These are phyloP conservation scores for Sclerotinia subarctica DNA, from an alignment of 2,329 filamentous ascomycete species.

Conservation along the genomic window DNA sequence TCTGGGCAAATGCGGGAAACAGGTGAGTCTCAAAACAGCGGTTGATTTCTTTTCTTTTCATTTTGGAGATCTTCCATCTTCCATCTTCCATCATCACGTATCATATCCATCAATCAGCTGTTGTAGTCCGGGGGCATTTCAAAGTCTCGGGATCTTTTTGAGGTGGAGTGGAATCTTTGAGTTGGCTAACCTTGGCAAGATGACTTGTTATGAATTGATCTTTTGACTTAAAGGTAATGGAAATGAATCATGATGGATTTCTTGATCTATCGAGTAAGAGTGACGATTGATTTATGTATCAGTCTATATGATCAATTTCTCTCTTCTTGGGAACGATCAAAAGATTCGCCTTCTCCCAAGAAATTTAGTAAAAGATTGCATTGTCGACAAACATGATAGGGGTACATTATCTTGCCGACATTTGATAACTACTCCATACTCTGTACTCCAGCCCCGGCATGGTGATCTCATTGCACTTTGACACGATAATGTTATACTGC, in stretches of 20 bases:
- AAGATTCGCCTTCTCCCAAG: background rate
- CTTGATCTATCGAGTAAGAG: background rate
- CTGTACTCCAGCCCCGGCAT: background rate
- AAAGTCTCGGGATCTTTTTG: constrained; percentile 1
- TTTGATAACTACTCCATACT: background rate
- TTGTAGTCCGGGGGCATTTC: constrained; percentile 8
- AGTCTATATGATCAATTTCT: background rate
- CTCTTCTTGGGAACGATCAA: background rate
- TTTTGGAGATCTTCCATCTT: background rate
- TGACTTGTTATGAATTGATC: constrained; percentile 8
- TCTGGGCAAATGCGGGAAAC: background rate
- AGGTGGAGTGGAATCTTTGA: constrained; percentile 6
- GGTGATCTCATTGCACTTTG: background rate
- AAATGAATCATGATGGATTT: background rate
- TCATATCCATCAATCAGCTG: background rate
- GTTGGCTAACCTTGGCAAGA: constrained; percentile 13
- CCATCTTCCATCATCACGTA: too few species aligned
- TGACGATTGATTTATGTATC: background rate
- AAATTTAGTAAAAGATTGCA: background rate
- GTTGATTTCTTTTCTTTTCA: background rate
- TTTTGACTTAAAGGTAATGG: background rate
- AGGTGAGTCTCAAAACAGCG: background rate
- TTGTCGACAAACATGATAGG: constrained; percentile 4
- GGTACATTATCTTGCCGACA: constrained; percentile 8
- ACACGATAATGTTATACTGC: background rate